Evolutionary conservation across 345 rosid species (phyloP), one percentile per base, ranked within the genome.

Genomic region (Brassica nigra): DNA sequence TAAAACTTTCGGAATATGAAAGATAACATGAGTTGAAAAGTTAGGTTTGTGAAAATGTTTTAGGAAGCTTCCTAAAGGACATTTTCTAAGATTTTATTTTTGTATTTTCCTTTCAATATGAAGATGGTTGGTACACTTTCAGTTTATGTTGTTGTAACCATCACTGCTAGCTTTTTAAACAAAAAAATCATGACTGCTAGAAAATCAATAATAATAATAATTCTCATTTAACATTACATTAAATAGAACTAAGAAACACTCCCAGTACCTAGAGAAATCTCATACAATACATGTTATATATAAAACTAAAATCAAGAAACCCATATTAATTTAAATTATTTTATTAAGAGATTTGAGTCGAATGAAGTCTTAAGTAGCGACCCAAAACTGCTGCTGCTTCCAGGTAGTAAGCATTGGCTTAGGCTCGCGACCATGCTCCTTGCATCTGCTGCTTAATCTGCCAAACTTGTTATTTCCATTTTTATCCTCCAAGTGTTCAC

Each of bases 381-480:
- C 93, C 87, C 86, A 87, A 66, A 82, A 89, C 75, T 81, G 84
- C 71, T 18, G 18, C 18, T 66, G 73, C 81, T 86, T 86, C 91
- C 89, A 88, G 74, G 78, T 80, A 76, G 78, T 80, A 69, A 84
- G 71, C 84, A 88, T 76, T 34, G 82, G 85, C 67, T 78, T 84
- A 70, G 86, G 82, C 59, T 63, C 78, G 47, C 73, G 63, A 55
- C 83, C 86, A 34, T 84, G 82, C 78, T 89, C 93, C 39, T 83
- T 90, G 87, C 97, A 90, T 58, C 92, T 85, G 10, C 78, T 68
- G 57, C 86, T 80, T 59, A 79, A 82, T 59, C 82, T 84, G 11
- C 49, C 66, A 31, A 76, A 67, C 37, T 83, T 84, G 63, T 79
- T 83, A 59, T 77, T 84, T 63, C 86, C 91, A 69, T 20, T 83